Base-by-base conservation (phyloP, 305 asterid genomes). In the Striga hermonthica region DNA sequence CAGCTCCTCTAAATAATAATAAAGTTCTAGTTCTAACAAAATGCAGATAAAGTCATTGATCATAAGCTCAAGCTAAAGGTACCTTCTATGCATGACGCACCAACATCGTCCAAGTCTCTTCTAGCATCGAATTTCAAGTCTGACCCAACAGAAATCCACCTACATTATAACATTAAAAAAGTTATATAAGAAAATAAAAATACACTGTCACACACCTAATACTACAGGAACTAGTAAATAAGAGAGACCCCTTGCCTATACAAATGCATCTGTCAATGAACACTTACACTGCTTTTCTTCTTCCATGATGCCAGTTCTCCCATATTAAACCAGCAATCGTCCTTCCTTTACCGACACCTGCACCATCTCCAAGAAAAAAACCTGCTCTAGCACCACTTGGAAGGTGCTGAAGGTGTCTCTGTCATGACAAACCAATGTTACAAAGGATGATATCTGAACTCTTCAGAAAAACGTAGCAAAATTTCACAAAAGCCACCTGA, bases 121-220 rank as follows among this genome's bases (percentile, higher is more conserved):
- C 87, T 84, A 79, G 99, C 90, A 82, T 90, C 99, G 63, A 80
- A 91, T 80, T 86, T 85, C 86, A 94, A 80, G 87, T 94, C 99
- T 47, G 99, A 89, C 74, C 97, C 99, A 79, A 94, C 88, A 80
- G 99, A 90, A 72, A 94, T 86, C 99, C 99, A 94, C 89, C 99
- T 94, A 84, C 45, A 67, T 55, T 68, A 74, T 69, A 74, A 57
- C 72, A 75, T 71, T 62, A 63, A 66, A 60, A 70, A 75, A 57
- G 61, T 71, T 55, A 0, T 41, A 36, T 15, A 48, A 56, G 48
- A 61, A 47, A 37, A 54, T 41, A 62, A 44, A n/a, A 55, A 61
- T 28, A 55, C 53, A 65, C 69, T 61, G 62, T 34, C 69, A 53
- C 50, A 10, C 3, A 54, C 52, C 69, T 50, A 56, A 66, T 64